Conservation (phyloP, 139 green algal species). For the Coelastrella sp. region DNA sequence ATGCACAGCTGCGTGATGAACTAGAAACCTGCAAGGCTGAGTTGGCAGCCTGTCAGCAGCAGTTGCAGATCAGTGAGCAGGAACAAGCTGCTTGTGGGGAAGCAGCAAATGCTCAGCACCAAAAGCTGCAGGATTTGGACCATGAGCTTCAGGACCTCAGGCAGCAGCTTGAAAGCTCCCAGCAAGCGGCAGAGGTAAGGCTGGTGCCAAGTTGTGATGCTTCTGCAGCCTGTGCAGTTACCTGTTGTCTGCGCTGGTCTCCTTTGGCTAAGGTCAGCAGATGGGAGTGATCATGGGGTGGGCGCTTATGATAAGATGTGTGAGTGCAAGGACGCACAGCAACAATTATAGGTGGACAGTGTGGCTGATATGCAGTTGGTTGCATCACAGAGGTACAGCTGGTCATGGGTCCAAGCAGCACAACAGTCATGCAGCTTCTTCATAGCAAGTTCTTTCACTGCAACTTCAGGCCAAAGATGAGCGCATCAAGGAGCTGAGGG, state of each 20-base stretch:
- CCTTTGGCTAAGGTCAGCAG: not conserved
- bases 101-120: not conserved
- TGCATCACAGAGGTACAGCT: not conserved
- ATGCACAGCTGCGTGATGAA: not conserved
- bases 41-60: constrained; percentile 8
- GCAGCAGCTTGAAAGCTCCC: constrained; percentile 15
- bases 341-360: no score
- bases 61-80: constrained; percentile 2
- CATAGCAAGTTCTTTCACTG: not conserved
- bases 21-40: not conserved
- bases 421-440: not conserved
- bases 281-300: no score
- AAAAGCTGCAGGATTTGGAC: not conserved
- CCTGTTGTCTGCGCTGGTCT: not conserved
- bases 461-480: constrained; percentile 52
- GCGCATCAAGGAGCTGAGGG: constrained; percentile 57
- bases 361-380: no score
- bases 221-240: not conserved
- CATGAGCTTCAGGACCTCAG: not conserved
- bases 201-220: not conserved
- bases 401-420: not conserved
- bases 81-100: not conserved
- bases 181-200: not conserved
- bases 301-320: no score
- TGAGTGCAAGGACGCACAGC: no score